phyloP scores from a whole-genome alignment of 2,329 filamentous ascomycete genomes.

The Ilyonectria destructans region DNA sequence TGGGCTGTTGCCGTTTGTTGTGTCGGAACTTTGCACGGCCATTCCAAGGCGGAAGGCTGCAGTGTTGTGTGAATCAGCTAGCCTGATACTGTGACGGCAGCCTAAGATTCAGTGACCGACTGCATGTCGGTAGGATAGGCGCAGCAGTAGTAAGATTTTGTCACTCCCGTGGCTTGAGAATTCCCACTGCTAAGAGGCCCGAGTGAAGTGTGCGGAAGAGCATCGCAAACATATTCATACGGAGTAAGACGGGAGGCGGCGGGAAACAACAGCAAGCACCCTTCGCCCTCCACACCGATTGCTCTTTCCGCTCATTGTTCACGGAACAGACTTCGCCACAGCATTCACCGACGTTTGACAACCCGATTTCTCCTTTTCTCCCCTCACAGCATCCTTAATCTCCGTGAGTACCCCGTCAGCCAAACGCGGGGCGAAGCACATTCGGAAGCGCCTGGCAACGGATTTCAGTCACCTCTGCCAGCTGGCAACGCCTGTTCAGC shows the following conservation, averaged over 20 bases:
- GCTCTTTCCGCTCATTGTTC: constrained; percentile 5
- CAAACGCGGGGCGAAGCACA: background rate
- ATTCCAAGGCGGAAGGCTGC: constrained; percentile 5
- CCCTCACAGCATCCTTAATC: constrained; percentile 1
- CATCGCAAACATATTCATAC: constrained; percentile 10
- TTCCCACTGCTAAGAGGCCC: background rate
- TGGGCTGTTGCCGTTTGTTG: constrained; percentile 4
- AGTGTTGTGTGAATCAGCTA: constrained; percentile 10
- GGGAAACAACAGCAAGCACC: constrained; percentile 10
- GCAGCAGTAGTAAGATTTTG: constrained; percentile 11
- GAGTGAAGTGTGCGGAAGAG: background rate
- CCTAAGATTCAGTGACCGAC: background rate
- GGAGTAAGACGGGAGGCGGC: constrained; percentile 1
- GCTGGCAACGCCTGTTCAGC: constrained; percentile 17
- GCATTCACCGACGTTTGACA: constrained; percentile 12
- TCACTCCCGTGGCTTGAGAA: background rate
- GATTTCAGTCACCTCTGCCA: constrained; percentile 23
- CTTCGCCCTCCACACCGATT: constrained; percentile 18
- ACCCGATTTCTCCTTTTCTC: background rate
- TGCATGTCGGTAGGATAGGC: constrained; percentile 6
- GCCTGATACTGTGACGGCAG: constrained; percentile 9
- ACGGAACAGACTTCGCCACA: background rate
- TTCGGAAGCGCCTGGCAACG: background rate
- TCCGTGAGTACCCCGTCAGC: background rate
- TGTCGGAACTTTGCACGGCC: background rate